Evolutionary conservation across 768 basidiomycete genomes (phyloP), one percentile per base, ranked within the genome.

Genomic region (Trametes villosa): DNA sequence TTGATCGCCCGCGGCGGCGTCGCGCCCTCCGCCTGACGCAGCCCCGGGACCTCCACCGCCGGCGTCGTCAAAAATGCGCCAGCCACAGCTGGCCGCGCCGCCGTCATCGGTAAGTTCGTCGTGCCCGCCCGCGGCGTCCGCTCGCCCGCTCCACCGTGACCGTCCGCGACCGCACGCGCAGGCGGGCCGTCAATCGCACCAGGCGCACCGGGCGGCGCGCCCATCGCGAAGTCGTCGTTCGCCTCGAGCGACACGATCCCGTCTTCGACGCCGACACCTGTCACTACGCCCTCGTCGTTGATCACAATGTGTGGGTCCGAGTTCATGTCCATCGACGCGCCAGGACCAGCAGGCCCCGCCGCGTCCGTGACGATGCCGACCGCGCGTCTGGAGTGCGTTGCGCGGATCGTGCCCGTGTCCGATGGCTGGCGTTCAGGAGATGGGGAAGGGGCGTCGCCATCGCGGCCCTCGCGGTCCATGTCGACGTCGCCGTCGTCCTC

Each of bases 221-320:
- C 92, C 87, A 93, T 91, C 6, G 88, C 90, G 65, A 94, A 91
- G 71, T 91, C 91, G 66, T 94, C 92, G 62, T 92, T 92, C n/a
- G 84, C 81, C 40, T 91, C 89, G 41, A 92, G 74, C 3, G 84
- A 84, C 8, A 91, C 90, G 40, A 92, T 86, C 1, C 88, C 91
- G 60, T 89, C 89, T 55, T 90, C 89, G 15, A 90, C 87, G 0
- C 84, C 82, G 9, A 82, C 83, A 17, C 75, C 80, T 1, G 74
- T 73, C 20, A 76, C 75, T 7, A 74, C 79, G n/a, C 72, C 75
- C 13, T 74, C 79, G 36, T 80, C 75, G 56, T 81, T 82, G 67
- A 83, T 83, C 40, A 83, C 81, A 27, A 83, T 83, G 58, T 82
- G 82, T 4, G 80, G 80, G 55, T 82, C 82, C 20, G 75, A 70